Conservation (phyloP, 371 early-diverging fungal genomes). For the Batkoa obscura region DNA sequence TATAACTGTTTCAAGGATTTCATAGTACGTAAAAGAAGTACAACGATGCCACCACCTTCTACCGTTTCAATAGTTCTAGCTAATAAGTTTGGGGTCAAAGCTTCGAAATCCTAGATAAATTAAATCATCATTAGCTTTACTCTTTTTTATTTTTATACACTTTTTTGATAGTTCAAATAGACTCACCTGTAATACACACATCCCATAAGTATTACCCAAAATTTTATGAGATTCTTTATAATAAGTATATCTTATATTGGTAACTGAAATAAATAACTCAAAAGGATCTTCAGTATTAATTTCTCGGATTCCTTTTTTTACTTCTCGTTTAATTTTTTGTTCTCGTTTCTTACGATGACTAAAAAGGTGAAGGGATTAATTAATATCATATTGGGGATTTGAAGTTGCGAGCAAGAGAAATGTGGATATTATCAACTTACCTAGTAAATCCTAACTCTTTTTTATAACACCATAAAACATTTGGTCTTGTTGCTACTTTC, state of each 20-base stretch:
- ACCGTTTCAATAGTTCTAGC: slow-evolving; percentile 98
- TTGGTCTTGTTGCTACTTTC: slow-evolving; percentile 72
- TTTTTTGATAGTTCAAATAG: slow-evolving; percentile 6
- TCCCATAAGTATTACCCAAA: slow-evolving; percentile 96
- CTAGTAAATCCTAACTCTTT: slow-evolving; percentile 88
- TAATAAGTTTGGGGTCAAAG: slow-evolving; percentile 93
- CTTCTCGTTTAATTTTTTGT: slow-evolving; percentile 75
- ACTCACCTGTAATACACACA: slow-evolving; percentile 83
- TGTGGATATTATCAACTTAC: slow-evolving; percentile 11
- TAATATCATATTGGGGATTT: neutral
- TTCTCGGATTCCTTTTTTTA: slow-evolving; percentile 75
- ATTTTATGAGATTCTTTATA: slow-evolving; percentile 98
- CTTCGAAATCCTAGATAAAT: slow-evolving; percentile 97
- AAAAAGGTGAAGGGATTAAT: neutral
- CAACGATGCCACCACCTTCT: slow-evolving; percentile 95
- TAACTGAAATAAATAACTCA: slow-evolving; percentile 84
- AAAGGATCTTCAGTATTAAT: slow-evolving; percentile 89
- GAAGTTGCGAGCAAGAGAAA: neutral
- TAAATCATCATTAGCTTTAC: slow-evolving; percentile 27
- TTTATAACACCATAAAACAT: slow-evolving; percentile 97
- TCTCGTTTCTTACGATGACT: slow-evolving; percentile 92
- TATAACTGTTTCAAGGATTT: slow-evolving; percentile 87
- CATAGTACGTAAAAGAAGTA: slow-evolving; percentile 86
- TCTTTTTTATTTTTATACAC: slow-evolving; percentile 68
- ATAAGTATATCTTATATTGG: slow-evolving; percentile 91